Conservation (phyloP, 192 early-diverging fungal species). For the Powellomyces hirtus region DNA sequence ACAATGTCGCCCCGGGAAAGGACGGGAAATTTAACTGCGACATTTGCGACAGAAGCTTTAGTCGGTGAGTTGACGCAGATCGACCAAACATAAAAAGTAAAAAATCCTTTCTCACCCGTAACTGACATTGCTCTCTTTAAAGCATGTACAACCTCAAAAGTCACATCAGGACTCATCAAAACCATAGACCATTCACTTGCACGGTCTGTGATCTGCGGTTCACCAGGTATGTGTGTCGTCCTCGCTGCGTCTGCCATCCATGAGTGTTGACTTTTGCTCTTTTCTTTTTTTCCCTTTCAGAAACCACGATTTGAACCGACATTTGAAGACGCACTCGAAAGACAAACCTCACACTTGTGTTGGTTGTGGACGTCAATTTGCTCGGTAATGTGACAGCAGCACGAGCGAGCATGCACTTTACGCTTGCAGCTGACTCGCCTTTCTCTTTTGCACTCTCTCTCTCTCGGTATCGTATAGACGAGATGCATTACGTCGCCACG, state of each 20-base stretch:
- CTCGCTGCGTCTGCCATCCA: neutral
- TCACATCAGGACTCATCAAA: slow-evolving; percentile 42
- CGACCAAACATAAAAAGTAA: neutral
- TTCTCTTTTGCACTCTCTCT: neutral
- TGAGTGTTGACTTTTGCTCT: neutral
- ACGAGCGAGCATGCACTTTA: neutral
- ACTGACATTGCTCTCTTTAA: slow-evolving; percentile 7
- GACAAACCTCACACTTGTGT: slow-evolving; percentile 33
- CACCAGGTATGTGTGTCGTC: slow-evolving; percentile 27
- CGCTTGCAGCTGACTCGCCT: no score
- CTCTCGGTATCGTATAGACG: neutral
- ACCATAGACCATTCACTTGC: slow-evolving; percentile 43
- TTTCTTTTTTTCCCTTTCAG: slow-evolving; percentile 3
- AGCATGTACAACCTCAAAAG: slow-evolving; percentile 41
- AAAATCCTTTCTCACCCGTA: neutral
- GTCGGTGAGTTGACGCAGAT: slow-evolving; percentile 10
- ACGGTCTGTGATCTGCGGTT: slow-evolving; percentile 30
- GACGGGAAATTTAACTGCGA: slow-evolving; percentile 28
- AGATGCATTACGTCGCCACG: slow-evolving; percentile 41
- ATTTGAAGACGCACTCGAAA: slow-evolving; percentile 40
- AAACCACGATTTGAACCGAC: slow-evolving; percentile 45
- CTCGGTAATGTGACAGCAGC: slow-evolving; percentile 14
- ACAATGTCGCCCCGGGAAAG: neutral
- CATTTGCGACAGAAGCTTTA: slow-evolving; percentile 30
- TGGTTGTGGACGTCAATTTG: slow-evolving; percentile 37